phyloP scores from a whole-genome alignment of 1,284 basidiomycete genomes.

The Omphalotus olearius region DNA sequence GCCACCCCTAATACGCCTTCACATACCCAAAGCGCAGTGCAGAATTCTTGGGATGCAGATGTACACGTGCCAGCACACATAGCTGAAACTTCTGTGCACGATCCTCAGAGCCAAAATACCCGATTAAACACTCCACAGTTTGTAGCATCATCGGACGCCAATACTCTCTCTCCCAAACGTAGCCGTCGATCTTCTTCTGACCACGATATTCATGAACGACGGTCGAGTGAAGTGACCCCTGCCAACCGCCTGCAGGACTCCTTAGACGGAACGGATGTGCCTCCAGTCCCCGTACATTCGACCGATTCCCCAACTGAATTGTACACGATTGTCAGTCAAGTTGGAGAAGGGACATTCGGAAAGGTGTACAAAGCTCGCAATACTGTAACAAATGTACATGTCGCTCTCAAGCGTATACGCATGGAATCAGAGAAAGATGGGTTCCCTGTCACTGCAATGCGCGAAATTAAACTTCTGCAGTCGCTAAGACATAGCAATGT shows the following conservation, averaged over 20 bases:
- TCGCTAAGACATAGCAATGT: slow-evolving; percentile 88
- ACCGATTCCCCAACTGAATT: slow-evolving; percentile 47
- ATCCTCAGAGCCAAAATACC: not conserved
- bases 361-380: slow-evolving; percentile 98
- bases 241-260: not conserved
- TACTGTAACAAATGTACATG: slow-evolving; percentile 66
- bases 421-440: slow-evolving; percentile 99
- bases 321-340: slow-evolving; percentile 89
- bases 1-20: slow-evolving; percentile 21
- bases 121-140: not conserved
- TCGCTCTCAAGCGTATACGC: slow-evolving; percentile 94
- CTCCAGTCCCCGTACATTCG: slow-evolving; percentile 15
- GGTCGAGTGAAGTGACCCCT: slow-evolving; percentile 2
- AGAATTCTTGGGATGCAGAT: not conserved
- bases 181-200: not conserved
- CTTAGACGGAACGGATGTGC: not conserved
- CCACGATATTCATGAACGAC: not conserved
- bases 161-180: not conserved
- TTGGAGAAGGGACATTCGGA: slow-evolving; percentile 98
- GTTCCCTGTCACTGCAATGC: slow-evolving; percentile 98
- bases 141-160: slow-evolving; percentile 4
- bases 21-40: not conserved
- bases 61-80: not conserved
- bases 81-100: not conserved
- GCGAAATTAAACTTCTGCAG: slow-evolving; percentile 97